Base-by-base conservation (phyloP, 2,329 filamentous ascomycete species). In the Colletotrichum costaricense region DNA sequence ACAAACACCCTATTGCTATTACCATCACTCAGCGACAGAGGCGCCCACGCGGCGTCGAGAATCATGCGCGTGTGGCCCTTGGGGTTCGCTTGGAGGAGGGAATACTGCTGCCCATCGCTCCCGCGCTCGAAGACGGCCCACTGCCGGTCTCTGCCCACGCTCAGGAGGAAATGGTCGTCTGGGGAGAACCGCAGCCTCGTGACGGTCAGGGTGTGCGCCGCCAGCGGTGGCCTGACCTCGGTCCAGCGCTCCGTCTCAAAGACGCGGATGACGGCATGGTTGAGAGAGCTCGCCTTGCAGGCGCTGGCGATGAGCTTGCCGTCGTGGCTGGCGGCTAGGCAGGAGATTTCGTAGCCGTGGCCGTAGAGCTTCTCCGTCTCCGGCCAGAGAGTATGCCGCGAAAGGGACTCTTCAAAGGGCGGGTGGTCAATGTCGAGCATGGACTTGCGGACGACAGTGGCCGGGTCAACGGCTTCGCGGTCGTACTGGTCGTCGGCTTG, bases 331-430 rank as follows among this genome's bases (percentile, higher is more conserved):
- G 93, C 89, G 12, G 95, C 94, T 19, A 98, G 90, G 49, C 94
- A 93, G 2, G 95, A 97, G 63, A 99, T 96, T 82, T 99, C 97
- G 83, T 98, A 98, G 35, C 97, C 97, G 83, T 99, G 97, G 2
- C 97, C 97, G 83, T 99, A 99, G 1, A 99, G 89, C 85, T 99
- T 99, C 82, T 99, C 97, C 7, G 91, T 91, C 81, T 99, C 97
- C 3, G 97, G 97, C 95, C 95, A 99, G 38, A 99, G 90, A 0
- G 97, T 97, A 81, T 97, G 92, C 9, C 95, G 92, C 28, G 95
- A 93, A 2, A 99, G 90, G 67, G 94, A 93, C 81, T 98, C 97
- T 82, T 99, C 97, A 46, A 95, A 88, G 0, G 97, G 96, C 12
- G 97, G 95, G 76, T 93, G 91, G 55, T 90, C 84, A 65, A 93